A percentile compares a stretch with the other conserved stretches of the same genome.
Evolutionary conservation across 106 monocot genomes (phyloP).

Genomic region (Dioscorea zingiberensis): DNA sequence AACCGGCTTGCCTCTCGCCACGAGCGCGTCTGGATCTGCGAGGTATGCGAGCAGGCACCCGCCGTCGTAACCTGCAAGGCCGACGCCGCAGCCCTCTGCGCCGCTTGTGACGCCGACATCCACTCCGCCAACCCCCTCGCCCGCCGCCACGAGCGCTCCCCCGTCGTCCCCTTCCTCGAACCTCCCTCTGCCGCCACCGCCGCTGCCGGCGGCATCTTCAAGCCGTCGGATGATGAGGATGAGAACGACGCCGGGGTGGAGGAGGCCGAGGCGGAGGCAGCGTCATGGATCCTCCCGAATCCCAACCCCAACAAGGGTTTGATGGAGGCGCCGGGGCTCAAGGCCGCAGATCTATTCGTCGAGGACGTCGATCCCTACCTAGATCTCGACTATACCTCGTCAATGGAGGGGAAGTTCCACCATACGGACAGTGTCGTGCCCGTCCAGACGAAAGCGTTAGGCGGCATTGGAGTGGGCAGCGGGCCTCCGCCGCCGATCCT

Average conservation of each 20-base stretch:
- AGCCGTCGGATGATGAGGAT: background rate
- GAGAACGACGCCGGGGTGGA: background rate
- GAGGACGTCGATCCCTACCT: background rate
- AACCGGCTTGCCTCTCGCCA: too few species aligned
- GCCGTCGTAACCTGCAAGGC: background rate
- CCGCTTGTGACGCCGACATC: background rate
- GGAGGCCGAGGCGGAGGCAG: background rate
- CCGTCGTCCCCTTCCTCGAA: background rate
- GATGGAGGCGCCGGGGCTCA: too few species aligned
- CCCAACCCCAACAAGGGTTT: background rate
- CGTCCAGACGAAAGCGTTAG: background rate
- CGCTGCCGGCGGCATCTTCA: background rate
- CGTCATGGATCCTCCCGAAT: background rate
- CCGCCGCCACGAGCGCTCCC: background rate
- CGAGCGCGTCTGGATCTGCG: too few species aligned
- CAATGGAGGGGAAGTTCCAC: too few species aligned
- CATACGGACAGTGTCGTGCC: constrained; percentile 4
- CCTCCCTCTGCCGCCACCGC: background rate
- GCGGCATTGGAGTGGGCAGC: too few species aligned
- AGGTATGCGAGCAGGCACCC: too few species aligned
- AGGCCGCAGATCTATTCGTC: background rate
- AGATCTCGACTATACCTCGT: background rate
- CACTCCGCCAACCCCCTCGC: background rate
- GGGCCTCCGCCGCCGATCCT: background rate
- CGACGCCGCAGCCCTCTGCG: background rate